Conservation (phyloP, 2,329 filamentous ascomycete species). For the Ceratocystiopsis minuta region DNA sequence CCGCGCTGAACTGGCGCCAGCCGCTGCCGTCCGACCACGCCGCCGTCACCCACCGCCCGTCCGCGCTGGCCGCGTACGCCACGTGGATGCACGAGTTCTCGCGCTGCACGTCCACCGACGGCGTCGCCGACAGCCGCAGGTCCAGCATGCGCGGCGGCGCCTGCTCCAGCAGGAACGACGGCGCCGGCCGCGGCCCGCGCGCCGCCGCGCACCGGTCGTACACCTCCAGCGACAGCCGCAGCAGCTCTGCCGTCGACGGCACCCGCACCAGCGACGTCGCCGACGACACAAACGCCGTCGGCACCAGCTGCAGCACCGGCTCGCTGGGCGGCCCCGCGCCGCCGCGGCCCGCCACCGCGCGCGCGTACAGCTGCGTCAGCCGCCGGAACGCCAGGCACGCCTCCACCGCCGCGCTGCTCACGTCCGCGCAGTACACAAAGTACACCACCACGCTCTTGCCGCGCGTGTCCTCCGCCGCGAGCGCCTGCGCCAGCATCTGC, state of each 20-base stretch:
- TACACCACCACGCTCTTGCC: slow-evolving; percentile 56
- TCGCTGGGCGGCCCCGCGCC: slow-evolving; percentile 35
- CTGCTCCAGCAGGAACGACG: slow-evolving; percentile 56
- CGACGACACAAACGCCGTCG: slow-evolving; percentile 48
- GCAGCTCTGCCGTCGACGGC: slow-evolving; percentile 40
- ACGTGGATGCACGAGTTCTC: slow-evolving; percentile 70
- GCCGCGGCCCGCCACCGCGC: slow-evolving; percentile 14
- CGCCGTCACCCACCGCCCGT: slow-evolving; percentile 60
- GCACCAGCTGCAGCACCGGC: slow-evolving; percentile 60
- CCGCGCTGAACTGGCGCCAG: slow-evolving; percentile 51
- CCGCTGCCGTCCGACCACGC: slow-evolving; percentile 70
- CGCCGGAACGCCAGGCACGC: slow-evolving; percentile 58
- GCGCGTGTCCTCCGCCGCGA: slow-evolving; percentile 23
- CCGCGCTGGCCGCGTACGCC: slow-evolving; percentile 57
- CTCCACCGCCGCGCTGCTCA: slow-evolving; percentile 44
- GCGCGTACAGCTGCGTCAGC: slow-evolving; percentile 47
- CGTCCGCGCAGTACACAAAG: slow-evolving; percentile 51
- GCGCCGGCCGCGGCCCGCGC: slow-evolving; percentile 39
- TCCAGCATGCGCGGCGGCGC: slow-evolving; percentile 52
- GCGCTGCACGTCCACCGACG: slow-evolving; percentile 54
- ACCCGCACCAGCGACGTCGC: slow-evolving; percentile 45
- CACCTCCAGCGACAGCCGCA: slow-evolving; percentile 50
- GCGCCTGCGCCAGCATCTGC: slow-evolving; percentile 27
- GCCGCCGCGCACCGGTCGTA: slow-evolving; percentile 57
- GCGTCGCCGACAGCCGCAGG: slow-evolving; percentile 50